Conservation (phyloP, 1,284 basidiomycete genomes). For the Trametes sp. region DNA sequence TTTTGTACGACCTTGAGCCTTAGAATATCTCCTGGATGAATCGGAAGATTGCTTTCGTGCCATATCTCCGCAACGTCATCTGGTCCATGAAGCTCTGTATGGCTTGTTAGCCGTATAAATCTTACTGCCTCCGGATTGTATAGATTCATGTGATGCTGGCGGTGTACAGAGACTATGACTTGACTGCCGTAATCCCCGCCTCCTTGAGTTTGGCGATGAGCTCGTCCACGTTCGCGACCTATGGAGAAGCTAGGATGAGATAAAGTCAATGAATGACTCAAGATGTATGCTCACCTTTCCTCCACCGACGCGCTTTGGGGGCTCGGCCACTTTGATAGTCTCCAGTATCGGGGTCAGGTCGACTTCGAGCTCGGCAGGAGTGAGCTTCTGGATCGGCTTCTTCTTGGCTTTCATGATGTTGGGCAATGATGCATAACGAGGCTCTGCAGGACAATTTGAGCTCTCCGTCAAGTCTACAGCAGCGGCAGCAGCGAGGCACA, state of each 20-base stretch:
- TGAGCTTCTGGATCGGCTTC: constrained; percentile 92
- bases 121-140: not conserved
- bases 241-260: not conserved
- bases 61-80: no score
- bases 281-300: constrained; percentile 72
- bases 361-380: constrained; percentile 83
- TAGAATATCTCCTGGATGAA: not conserved
- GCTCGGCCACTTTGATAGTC: constrained; percentile 91
- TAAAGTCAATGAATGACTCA: no score
- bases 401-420: constrained; percentile 99
- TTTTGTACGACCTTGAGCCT: not conserved
- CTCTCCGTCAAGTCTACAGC: not conserved
- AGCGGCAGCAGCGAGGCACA: constrained; percentile 40
- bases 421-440: constrained; percentile 92
- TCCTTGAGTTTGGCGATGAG: constrained; percentile 92
- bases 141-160: not conserved
- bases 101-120: no score
- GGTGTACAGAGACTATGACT: constrained; percentile 31
- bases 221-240: constrained; percentile 90
- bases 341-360: constrained; percentile 86
- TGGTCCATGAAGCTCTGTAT: no score
- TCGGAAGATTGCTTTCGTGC: not conserved
- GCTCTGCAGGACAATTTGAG: constrained; percentile 61
- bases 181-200: constrained; percentile 75
- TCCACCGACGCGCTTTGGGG: constrained; percentile 91